These are phyloP conservation scores for Sugiyamaella lignohabitans DNA, from an alignment of 805 yeast genomes.

Conservation along the genomic window DNA sequence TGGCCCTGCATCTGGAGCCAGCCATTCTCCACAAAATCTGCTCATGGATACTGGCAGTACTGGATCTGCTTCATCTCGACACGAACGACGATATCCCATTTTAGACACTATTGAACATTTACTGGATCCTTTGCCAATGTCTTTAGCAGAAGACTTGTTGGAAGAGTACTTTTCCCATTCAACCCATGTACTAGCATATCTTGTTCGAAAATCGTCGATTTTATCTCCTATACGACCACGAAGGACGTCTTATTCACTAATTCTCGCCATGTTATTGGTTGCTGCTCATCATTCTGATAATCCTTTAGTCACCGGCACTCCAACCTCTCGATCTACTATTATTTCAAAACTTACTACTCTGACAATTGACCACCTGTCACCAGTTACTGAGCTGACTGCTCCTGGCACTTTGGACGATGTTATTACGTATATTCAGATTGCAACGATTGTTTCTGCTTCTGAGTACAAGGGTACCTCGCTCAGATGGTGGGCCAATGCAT, in stretches of 20 bases:
- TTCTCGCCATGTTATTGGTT: conserved; percentile 25
- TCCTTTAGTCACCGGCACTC: conserved; percentile 26
- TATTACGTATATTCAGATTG: conserved; percentile 29
- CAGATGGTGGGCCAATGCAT: conserved; percentile 31
- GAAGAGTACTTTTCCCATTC: conserved; percentile 27
- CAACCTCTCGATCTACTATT: conserved; percentile 24
- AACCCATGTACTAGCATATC: conserved; percentile 27
- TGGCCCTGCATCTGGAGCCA: conserved; percentile 1
- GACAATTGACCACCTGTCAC: conserved; percentile 22
- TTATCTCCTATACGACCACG: conserved; percentile 20
- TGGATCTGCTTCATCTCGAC: conserved; percentile 1
- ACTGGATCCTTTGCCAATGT: conserved; percentile 17
- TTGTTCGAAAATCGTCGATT: conserved; percentile 24
- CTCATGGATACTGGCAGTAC: conserved; percentile 5
- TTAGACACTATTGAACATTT: conserved; percentile 14
- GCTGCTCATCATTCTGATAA: conserved; percentile 30
- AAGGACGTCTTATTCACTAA: conserved; percentile 20
- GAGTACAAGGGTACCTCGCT: conserved; percentile 30
- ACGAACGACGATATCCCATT: conserved; percentile 20
- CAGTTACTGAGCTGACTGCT: conserved; percentile 23
- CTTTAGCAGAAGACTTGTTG: conserved; percentile 26
- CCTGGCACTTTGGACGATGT: conserved; percentile 27
- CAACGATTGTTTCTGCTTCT: conserved; percentile 29
- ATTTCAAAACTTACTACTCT: conserved; percentile 22
- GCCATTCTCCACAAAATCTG: background rate